These are phyloP conservation scores for Albifimbria verrucaria DNA, from an alignment of 2,329 filamentous ascomycete genomes.

Conservation along the genomic window DNA sequence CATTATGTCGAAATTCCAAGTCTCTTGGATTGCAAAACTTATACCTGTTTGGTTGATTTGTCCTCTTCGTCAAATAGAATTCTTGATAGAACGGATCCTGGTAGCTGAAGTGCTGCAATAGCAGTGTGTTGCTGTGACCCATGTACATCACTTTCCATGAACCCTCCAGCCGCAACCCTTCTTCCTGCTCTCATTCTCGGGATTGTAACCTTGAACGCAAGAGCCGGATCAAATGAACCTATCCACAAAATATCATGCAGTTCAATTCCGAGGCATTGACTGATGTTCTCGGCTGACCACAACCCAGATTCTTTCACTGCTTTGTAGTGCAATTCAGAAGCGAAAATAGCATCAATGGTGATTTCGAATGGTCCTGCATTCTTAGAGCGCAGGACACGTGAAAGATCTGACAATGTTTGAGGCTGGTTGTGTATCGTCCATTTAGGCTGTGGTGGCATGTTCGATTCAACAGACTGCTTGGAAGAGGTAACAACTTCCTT, in stretches of 20 bases:
- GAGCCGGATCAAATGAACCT: slow-evolving; percentile 41
- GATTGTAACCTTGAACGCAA: slow-evolving; percentile 45
- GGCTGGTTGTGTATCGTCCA: neutral
- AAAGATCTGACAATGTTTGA: slow-evolving; percentile 27
- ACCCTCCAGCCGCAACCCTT: neutral
- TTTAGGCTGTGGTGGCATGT: no score
- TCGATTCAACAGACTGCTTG: no score
- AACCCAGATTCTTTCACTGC: slow-evolving; percentile 8
- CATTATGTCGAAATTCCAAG: no score
- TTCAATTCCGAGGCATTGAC: slow-evolving; percentile 18
- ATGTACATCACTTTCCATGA: slow-evolving; percentile 6
- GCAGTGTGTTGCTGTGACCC: slow-evolving; percentile 5
- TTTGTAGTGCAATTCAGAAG: slow-evolving; percentile 25
- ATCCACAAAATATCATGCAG: slow-evolving; percentile 30
- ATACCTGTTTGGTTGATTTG: no score
- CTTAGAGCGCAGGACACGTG: slow-evolving; percentile 44
- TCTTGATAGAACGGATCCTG: neutral
- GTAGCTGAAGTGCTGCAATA: neutral
- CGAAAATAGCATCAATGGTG: slow-evolving; percentile 50
- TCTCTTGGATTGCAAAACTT: no score
- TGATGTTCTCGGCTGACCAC: slow-evolving; percentile 9
- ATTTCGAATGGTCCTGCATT: slow-evolving; percentile 43
- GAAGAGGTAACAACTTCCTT: neutral
- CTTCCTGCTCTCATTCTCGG: slow-evolving; percentile 8
- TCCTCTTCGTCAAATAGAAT: no score